Conservation (phyloP, 1,284 basidiomycete species). For the Puccinia polysora region DNA sequence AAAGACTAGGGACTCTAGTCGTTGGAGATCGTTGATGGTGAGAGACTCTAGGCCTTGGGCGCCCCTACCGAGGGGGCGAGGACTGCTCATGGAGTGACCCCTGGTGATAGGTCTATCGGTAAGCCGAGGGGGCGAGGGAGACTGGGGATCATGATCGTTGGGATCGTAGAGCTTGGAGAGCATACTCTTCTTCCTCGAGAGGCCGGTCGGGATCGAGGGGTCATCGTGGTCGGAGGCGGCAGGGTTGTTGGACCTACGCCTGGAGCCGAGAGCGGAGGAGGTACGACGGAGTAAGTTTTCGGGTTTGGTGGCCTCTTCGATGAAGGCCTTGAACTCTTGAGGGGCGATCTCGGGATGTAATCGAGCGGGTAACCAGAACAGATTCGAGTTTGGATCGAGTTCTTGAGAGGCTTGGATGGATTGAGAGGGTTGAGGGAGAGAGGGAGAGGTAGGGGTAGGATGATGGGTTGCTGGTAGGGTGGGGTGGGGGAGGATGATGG, state of each 20-base stretch:
- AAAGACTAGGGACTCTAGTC: slow-evolving; percentile 84
- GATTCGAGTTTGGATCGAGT: slow-evolving; percentile 53
- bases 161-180: slow-evolving; percentile 81
- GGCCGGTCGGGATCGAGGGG: slow-evolving; percentile 56
- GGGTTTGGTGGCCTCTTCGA: slow-evolving; percentile 76
- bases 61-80: slow-evolving; percentile 63
- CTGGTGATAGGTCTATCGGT: slow-evolving; percentile 56
- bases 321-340: slow-evolving; percentile 85
- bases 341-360: slow-evolving; percentile 97
- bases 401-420: not conserved
- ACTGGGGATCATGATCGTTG: slow-evolving; percentile 60
- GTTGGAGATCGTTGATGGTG: slow-evolving; percentile 85
- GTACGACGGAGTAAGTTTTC: slow-evolving; percentile 51
- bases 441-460: slow-evolving; percentile 13
- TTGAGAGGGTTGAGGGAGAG: slow-evolving; percentile 2
- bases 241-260: slow-evolving; percentile 57
- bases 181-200: slow-evolving; percentile 79
- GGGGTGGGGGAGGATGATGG: slow-evolving; percentile 13
- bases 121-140: slow-evolving; percentile 40
- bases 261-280: slow-evolving; percentile 45
- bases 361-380: slow-evolving; percentile 96
- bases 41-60: slow-evolving; percentile 57
- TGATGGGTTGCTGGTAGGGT: slow-evolving; percentile 11
- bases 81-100: slow-evolving; percentile 61
- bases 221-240: slow-evolving; percentile 50